Evolutionary conservation across 2,329 filamentous ascomycete genomes (phyloP).

Genomic region (Colletotrichum shisoi): DNA sequence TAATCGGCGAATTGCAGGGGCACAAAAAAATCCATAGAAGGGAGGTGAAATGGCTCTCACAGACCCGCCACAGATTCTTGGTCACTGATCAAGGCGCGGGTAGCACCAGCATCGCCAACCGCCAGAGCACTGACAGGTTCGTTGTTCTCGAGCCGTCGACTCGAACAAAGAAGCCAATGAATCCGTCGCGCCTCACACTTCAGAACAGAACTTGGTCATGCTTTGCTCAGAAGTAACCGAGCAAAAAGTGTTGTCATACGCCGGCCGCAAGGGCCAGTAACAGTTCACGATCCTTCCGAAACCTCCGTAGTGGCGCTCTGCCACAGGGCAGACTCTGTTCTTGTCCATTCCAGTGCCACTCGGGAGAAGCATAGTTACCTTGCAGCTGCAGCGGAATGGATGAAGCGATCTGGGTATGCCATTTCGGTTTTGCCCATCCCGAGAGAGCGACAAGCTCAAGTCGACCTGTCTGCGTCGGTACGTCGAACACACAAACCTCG

Average conservation of each 20-base stretch:
- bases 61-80: constrained; percentile 1
- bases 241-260: no score
- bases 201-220: neutral
- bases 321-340: neutral
- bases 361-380: neutral
- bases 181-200: constrained; percentile 22
- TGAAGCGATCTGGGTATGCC: neutral
- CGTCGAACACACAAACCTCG: neutral
- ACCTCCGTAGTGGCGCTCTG: neutral
- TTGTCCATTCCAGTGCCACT: neutral
- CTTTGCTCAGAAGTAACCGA: neutral
- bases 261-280: no score
- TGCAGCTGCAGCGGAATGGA: neutral
- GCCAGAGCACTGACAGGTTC: neutral
- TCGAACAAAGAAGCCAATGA: constrained; percentile 21
- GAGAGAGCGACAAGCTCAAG: neutral
- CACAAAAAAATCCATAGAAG: neutral
- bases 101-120: constrained; percentile 11
- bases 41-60: neutral
- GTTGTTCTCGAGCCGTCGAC: neutral
- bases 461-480: neutral
- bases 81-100: neutral
- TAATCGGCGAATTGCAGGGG: constrained; percentile 8
- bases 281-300: no score
- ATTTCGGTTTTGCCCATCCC: neutral